Conservation (phyloP, 257 asterid genomes). For the Nicotiana tabacum region DNA sequence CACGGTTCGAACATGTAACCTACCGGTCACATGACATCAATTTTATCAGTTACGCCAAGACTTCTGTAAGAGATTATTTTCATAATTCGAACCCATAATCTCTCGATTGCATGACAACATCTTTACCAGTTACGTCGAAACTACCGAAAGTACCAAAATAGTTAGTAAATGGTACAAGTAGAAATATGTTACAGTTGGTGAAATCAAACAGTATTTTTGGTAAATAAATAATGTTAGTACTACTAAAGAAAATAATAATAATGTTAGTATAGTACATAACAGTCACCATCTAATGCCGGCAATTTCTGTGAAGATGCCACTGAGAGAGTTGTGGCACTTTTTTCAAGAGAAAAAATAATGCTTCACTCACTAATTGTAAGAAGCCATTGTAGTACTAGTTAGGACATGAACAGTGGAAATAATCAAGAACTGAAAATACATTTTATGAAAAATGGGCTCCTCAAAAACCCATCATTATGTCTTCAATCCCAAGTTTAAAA, state of each 20-base stretch:
- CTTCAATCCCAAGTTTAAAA: constrained; percentile 29
- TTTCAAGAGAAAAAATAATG: constrained; percentile 13
- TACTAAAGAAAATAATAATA: background rate
- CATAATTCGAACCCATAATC: no score
- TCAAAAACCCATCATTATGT: constrained; percentile 36
- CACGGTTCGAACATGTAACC: no score
- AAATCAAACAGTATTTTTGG: background rate
- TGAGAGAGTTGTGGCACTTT: constrained; percentile 18
- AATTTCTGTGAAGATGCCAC: constrained; percentile 27
- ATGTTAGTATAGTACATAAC: background rate
- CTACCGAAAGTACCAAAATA: no score
- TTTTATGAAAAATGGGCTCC: constrained; percentile 27
- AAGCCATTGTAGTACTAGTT: background rate
- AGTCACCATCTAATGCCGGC: constrained; percentile 21
- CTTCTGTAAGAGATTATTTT: no score
- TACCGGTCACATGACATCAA: no score
- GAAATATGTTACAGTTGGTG: background rate
- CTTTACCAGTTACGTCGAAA: no score
- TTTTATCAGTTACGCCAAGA: no score
- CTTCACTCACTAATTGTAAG: background rate
- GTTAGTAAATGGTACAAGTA: no score
- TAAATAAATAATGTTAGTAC: background rate
- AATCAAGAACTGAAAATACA: constrained; percentile 25
- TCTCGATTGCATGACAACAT: no score
- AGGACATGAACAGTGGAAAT: background rate